Evolutionary conservation across 1,139 yeast genomes (phyloP).

Genomic region (Trichomonascaceae sp.): DNA sequence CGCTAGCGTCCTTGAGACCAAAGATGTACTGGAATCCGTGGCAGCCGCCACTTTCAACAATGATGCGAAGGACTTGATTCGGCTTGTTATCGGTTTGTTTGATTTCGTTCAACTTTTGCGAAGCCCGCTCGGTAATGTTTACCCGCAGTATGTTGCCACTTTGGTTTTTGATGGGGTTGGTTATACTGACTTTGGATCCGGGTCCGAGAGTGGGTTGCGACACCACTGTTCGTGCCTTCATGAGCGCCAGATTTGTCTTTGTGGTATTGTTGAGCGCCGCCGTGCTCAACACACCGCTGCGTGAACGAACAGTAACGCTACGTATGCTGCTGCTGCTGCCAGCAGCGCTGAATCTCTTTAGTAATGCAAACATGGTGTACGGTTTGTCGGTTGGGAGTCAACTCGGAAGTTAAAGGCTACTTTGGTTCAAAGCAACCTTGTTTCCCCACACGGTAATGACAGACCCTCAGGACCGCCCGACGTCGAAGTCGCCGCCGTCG

Average conservation of each 20-base stretch:
- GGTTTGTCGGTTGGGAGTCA: no score
- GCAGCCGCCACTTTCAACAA: constrained; percentile 97
- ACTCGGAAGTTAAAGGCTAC: no score
- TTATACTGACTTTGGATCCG: constrained; percentile 13
- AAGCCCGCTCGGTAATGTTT: constrained; percentile 34
- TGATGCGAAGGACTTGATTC: constrained; percentile 51
- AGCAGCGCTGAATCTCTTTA: no score
- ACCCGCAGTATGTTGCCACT: constrained; percentile 23
- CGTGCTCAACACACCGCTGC: background rate
- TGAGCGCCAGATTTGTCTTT: background rate
- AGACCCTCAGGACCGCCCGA: no score
- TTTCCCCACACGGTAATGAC: no score
- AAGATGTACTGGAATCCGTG: constrained; percentile 92
- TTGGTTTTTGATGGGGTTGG: constrained; percentile 22
- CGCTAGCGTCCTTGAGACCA: constrained; percentile 39
- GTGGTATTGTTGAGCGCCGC: background rate
- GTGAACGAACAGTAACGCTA: no score
- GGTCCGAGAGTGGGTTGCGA: constrained; percentile 7
- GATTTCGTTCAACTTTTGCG: constrained; percentile 42
- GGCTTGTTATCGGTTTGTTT: constrained; percentile 45
- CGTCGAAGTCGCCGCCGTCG: no score
- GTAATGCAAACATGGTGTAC: no score
- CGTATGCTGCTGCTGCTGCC: no score
- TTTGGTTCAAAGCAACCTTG: no score
- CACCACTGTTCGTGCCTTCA: background rate